Evolutionary conservation across 805 yeast species (phyloP), one percentile per base, ranked within the genome.

Genomic region (Candida nonsorbophila): DNA sequence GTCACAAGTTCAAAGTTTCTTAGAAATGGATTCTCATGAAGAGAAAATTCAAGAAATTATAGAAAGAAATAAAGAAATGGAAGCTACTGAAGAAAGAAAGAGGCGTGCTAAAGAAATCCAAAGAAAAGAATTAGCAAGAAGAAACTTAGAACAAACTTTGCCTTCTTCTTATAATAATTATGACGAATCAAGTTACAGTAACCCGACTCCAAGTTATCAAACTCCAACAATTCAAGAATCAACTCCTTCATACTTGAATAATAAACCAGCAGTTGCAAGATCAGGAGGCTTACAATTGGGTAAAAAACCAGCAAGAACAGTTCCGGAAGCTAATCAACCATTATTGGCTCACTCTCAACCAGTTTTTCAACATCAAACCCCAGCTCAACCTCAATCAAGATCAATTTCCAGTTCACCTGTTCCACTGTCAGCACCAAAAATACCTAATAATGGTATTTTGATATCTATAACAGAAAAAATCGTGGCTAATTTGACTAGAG

Each of bases 41-140:
- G 99, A 92, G 63, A 90, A 85, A 68, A 90, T 94, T 51, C 97
- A 92, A 67, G 97, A 92, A 55, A 88, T 92, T 54, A 92, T 92
- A 47, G 97, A 86, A 62, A 79, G 88, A 57, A 92, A 92, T 67
- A 92, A 92, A 63, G 98, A 92, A 62, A 65, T 84, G 48, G 98
- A 90, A 59, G 98, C 98, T 22, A 79, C 85, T 32, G 98, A 92
- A 62, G 96, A 90, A 60, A 81, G 97, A 61, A 90, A 90, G 64
- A 83, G 94, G 60, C 79, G 85, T 54, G 97, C 97, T 28, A 85
- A 83, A 56, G 94, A 84, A 51, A 80, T 84, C 38, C 94, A 86
- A 54, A 72, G 84, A 54, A 80, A 74, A 48, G 92, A 83, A 53
- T 70, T 75, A 67, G 79, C 79, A 30, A 72, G 71, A 41, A 69